phyloP scores from a whole-genome alignment of 1,284 basidiomycete genomes.

The Fereydounia khargensis region DNA sequence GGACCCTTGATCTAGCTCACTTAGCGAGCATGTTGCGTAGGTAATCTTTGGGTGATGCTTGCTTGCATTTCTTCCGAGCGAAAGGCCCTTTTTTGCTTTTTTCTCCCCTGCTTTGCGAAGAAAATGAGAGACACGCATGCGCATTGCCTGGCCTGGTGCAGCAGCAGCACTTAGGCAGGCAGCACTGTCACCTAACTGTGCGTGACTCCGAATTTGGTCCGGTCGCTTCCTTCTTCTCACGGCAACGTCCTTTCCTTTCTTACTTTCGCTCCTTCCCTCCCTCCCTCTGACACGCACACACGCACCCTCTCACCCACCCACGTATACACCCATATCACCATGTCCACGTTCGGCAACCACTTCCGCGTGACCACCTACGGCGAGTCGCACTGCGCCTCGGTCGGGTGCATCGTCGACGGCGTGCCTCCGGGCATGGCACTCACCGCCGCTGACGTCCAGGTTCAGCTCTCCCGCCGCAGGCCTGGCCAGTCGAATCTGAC shows the following conservation, averaged over 20 bases:
- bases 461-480: slow-evolving; percentile 83
- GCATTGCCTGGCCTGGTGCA: no score
- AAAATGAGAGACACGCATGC: no score
- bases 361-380: slow-evolving; percentile 97
- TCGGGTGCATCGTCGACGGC: slow-evolving; percentile 96
- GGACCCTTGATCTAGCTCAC: no score
- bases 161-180: no score
- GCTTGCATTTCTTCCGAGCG: no score
- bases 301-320: not conserved
- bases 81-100: no score
- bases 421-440: slow-evolving; percentile 88
- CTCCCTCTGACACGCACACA: not conserved
- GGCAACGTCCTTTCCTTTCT: not conserved
- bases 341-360: slow-evolving; percentile 88
- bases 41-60: no score
- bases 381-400: slow-evolving; percentile 94
- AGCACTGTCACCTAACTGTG: no score
- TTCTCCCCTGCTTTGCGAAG: no score
- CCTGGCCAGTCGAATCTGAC: slow-evolving; percentile 97
- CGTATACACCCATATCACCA: slow-evolving; percentile 56
- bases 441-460: slow-evolving; percentile 79
- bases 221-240: no score
- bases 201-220: no score
- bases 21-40: no score
- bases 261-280: not conserved